Evolutionary conservation across 495 filamentous ascomycete species (phyloP), one percentile per base, ranked within the genome.

Genomic region (Hypoxylon rickii): DNA sequence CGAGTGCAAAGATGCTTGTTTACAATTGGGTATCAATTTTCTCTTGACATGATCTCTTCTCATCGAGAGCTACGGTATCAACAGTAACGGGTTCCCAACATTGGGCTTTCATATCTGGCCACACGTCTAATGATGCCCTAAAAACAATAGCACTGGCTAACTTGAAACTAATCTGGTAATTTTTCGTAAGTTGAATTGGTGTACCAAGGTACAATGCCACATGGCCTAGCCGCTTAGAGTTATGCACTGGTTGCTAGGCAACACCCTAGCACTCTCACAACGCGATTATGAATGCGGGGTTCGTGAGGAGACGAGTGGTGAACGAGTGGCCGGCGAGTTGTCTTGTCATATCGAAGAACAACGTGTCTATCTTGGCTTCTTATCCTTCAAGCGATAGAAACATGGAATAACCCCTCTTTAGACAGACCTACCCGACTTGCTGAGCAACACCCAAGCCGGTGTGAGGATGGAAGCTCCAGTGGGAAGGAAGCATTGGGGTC

Each of bases 211-310:
- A 38, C 6, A 12, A 26, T 21, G n/a, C 13, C 4, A 39, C 10
- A 29, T 53, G 3, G 13, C 21, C 39, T 54, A 40, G 13, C 45
- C 46, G 18, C 39, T 46, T 51, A 21, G 3, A 40, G 50, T 29
- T 45, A 47, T 55, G 8, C 15, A 11, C 40, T 51, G 45, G 58
- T 61, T 61, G 58, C 58, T 55, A 31, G 58, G 58, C 58, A 61
- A 61, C 58, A 51, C 40, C 31, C 46, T 34, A 15, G 44, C 37
- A 20, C 17, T 11, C 47, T 16, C 5, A 11, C 50, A 16, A 31
- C 15, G 19, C 39, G 40, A 33, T 40, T 55, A 38, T 46, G 29
- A 41, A 36, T 20, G 58, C 43, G 58, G 58, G 58, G 58, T 56
- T n/a, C n/a, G n/a, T n/a, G n/a, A n/a, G n/a, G n/a, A n/a, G n/a